A percentile compares a stretch with the other conserved stretches of the same genome.
Evolutionary conservation across 108 stramenopile genomes (phyloP).

Genomic region (Licmophora abbreviata): DNA sequence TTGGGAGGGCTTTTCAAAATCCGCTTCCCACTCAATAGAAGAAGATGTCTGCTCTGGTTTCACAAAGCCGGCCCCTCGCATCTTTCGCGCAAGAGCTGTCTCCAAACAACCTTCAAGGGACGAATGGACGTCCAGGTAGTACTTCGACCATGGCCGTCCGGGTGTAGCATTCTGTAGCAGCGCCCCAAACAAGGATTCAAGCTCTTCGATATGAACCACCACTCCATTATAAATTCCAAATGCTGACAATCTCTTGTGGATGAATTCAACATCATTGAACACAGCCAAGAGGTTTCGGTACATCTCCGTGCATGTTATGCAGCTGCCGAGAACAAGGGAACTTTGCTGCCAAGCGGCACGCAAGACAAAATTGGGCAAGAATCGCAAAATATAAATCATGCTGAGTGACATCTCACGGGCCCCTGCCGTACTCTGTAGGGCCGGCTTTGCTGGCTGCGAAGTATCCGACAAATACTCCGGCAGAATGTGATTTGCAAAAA

Average conservation of each 20-base stretch:
- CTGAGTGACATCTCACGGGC: neutral
- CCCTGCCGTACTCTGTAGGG: neutral
- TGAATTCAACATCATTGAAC: neutral
- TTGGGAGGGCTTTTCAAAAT: no score
- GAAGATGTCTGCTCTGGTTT: neutral
- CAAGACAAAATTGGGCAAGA: slow-evolving; percentile 5
- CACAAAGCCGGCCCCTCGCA: slow-evolving; percentile 4
- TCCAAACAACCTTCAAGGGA: neutral
- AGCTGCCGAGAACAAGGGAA: no score
- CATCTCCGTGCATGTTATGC: no score
- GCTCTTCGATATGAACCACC: slow-evolving; percentile 7
- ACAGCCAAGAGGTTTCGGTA: no score
- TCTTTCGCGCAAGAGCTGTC: neutral
- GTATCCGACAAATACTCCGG: neutral
- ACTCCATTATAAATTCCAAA: slow-evolving; percentile 7
- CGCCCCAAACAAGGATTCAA: slow-evolving; percentile 1
- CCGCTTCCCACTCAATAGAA: slow-evolving; percentile 1
- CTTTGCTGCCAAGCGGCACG: no score
- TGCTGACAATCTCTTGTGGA: neutral
- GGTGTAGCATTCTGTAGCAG: neutral
- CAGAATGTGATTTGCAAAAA: neutral
- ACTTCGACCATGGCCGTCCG: neutral
- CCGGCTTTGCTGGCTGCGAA: neutral
- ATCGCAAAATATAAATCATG: slow-evolving; percentile 3
- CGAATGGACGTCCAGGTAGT: neutral